Conservation (phyloP, 305 asterid species). For the Solanum hybrid region DNA sequence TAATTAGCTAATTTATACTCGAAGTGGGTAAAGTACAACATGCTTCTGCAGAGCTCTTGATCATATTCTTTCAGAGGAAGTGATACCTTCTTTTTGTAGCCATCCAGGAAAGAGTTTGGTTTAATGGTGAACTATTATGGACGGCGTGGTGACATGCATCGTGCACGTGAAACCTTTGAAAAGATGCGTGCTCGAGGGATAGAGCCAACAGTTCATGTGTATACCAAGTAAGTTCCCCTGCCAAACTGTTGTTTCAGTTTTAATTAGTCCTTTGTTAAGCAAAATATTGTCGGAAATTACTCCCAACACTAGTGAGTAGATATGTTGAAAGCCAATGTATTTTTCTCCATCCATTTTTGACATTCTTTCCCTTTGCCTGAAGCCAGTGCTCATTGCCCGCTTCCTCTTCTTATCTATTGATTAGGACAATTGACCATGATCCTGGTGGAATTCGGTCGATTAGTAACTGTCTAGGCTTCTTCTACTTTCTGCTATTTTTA, state of each 20-base stretch:
- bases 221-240: constrained; percentile 56
- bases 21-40: neutral
- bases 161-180: constrained; percentile 93
- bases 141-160: constrained; percentile 95
- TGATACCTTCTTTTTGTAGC: constrained; percentile 43
- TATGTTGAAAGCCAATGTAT: neutral
- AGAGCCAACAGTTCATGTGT: constrained; percentile 86
- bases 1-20: constrained; percentile 4
- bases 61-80: constrained; percentile 9
- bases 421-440: neutral
- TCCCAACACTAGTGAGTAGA: neutral
- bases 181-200: constrained; percentile 94
- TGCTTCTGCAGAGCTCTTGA: constrained; percentile 25
- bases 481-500: neutral
- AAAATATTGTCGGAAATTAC: neutral
- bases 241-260: constrained; percentile 14
- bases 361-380: neutral
- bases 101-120: constrained; percentile 94
- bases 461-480: neutral
- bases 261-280: neutral
- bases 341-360: neutral
- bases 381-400: neutral
- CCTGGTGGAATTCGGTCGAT: neutral
- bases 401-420: neutral
- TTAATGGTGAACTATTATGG: constrained; percentile 92